Evolutionary conservation across 257 asterid species (phyloP).

Genomic region (Capsicum chinense): DNA sequence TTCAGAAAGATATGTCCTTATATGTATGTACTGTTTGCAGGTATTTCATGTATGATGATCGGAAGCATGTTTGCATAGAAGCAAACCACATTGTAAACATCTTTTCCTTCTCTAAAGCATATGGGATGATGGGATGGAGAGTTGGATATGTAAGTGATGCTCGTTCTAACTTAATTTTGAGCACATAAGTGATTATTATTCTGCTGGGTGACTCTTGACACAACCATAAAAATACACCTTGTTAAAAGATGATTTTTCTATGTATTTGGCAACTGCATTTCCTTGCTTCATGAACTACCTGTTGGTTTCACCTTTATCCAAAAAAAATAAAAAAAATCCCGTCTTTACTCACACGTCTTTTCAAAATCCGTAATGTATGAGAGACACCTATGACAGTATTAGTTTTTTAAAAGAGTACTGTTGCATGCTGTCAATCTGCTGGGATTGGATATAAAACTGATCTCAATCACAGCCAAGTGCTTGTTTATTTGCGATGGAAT

Average conservation of each 20-base stretch:
- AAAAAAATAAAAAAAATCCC: background rate
- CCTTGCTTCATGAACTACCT: background rate
- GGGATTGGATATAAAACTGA: background rate
- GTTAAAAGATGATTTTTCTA: background rate
- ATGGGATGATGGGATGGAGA: slow-evolving; percentile 99
- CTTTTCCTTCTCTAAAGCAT: slow-evolving; percentile 96
- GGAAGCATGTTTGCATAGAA: slow-evolving; percentile 79
- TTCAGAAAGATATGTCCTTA: slow-evolving; percentile 18
- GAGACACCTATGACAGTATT: background rate
- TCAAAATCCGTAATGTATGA: background rate
- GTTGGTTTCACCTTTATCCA: background rate
- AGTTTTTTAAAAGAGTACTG: background rate
- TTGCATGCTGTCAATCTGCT: background rate
- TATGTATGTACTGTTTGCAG: slow-evolving; percentile 47
- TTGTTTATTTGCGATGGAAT: background rate
- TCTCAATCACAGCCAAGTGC: background rate
- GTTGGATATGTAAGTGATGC: slow-evolving; percentile 88
- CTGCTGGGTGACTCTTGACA: background rate
- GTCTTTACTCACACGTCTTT: background rate
- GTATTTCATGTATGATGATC: slow-evolving; percentile 96
- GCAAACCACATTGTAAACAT: slow-evolving; percentile 80
- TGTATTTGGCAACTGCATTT: background rate
- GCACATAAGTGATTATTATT: background rate
- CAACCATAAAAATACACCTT: background rate
- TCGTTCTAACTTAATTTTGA: background rate